A percentile compares a stretch with the other conserved stretches of the same genome.
Conservation (phyloP, 495 filamentous ascomycete genomes). For the Aspergillus leporis region DNA sequence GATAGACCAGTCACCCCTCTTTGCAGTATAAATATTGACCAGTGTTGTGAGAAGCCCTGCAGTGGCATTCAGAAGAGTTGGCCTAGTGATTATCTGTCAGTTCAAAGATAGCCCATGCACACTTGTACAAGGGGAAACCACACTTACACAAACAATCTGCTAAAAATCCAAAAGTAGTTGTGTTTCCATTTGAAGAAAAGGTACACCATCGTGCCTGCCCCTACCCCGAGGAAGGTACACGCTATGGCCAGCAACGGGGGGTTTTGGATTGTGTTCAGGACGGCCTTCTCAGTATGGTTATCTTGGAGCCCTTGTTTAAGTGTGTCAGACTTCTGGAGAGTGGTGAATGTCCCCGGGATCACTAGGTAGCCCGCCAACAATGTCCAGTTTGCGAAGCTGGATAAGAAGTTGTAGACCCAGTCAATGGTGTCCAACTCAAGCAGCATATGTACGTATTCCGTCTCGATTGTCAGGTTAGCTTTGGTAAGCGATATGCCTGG, state of each 20-base stretch:
- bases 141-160: conserved; percentile 17
- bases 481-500: background rate
- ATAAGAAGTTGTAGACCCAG: conserved; percentile 17
- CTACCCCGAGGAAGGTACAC: conserved; percentile 21
- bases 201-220: conserved; percentile 14
- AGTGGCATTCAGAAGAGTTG: too few relatives aligned
- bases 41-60: too few relatives aligned
- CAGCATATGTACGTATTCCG: conserved; percentile 11
- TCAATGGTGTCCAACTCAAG: conserved; percentile 15
- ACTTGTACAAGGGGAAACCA: too few relatives aligned
- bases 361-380: conserved; percentile 38
- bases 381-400: conserved; percentile 26
- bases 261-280: conserved; percentile 26
- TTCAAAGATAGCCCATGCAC: too few relatives aligned
- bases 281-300: conserved; percentile 10
- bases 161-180: conserved; percentile 30
- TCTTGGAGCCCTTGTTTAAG: conserved; percentile 15
- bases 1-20: too few relatives aligned
- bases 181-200: conserved; percentile 21
- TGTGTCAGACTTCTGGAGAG: conserved; percentile 25
- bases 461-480: conserved; percentile 8
- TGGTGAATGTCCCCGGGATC: conserved; percentile 39
- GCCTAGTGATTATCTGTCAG: too few relatives aligned
- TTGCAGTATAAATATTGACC: too few relatives aligned
- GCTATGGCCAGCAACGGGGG: conserved; percentile 27